phyloP scores from a whole-genome alignment of 345 rosid genomes.

The Salix caprea region DNA sequence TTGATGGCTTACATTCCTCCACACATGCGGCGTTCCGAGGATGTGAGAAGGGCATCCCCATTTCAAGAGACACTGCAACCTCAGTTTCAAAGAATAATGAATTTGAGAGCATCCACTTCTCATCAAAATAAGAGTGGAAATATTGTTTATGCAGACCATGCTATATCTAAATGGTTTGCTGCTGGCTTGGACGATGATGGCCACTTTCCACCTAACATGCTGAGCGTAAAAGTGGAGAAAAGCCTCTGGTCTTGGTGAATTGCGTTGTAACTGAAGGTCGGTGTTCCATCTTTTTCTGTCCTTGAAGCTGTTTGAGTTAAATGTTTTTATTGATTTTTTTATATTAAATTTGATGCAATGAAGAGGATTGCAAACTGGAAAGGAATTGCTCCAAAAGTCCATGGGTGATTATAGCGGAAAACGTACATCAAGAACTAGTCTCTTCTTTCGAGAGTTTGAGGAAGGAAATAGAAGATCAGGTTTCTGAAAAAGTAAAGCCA shows the following conservation, averaged over 20 bases:
- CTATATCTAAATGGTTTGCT: constrained; percentile 43
- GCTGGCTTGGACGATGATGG: constrained; percentile 40
- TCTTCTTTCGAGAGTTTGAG: constrained; percentile 34
- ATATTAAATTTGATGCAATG: background rate
- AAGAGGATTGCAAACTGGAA: constrained; percentile 19
- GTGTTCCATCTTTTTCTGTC: background rate
- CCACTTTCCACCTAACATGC: constrained; percentile 24
- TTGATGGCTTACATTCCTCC: too few relatives aligned
- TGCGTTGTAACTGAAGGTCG: constrained; percentile 24
- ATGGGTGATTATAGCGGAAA: constrained; percentile 44
- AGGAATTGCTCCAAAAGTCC: constrained; percentile 19
- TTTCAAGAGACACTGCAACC: too few relatives aligned
- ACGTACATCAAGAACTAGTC: constrained; percentile 41
- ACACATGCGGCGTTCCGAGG: constrained; percentile 47
- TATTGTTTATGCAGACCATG: constrained; percentile 32
- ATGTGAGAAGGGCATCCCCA: constrained; percentile 15
- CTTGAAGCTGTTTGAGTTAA: background rate
- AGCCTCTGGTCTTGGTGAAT: constrained; percentile 36
- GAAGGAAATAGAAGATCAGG: constrained; percentile 19
- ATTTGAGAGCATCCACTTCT: constrained; percentile 12
- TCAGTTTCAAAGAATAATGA: constrained; percentile 14
- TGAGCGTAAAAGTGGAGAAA: constrained; percentile 20
- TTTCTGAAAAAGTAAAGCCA: constrained; percentile 28
- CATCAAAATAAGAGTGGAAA: constrained; percentile 18
- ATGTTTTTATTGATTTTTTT: background rate